Base-by-base conservation (phyloP, 1,284 basidiomycete genomes). In the Volvariella volvacea region DNA sequence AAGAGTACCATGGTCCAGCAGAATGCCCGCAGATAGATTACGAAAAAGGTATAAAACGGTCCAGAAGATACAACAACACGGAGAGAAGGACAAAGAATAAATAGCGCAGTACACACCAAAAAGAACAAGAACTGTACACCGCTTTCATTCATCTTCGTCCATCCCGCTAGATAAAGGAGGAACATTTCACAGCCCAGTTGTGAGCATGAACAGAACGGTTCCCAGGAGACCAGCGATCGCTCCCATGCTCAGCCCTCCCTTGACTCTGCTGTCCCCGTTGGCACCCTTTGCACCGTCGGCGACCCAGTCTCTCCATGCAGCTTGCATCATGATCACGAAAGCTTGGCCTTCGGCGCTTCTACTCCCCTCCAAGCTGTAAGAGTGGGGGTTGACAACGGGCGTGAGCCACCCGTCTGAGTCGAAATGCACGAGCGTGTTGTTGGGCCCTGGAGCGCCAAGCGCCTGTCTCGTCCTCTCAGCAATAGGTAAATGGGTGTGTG, bases 281-380 rank as follows among this genome's bases (percentile, higher is more conserved):
- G 61, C 65, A 10, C 79, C 80, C 31, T 64, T 60, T 10, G 68
- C 63, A 1, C 83, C 81, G 31, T 58, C 62, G 1, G 55, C 62
- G 2, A 75, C 69, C 83, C 84, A 90, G 46, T 88, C 85, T 40
- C 70, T 66, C 67, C 80, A 84, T 12, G 83, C 83, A 0, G 83
- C 76, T 55, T 88, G 74, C 57, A 89, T 70, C 52, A 81, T 65
- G 1, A 91, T 56, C 1, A 85, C 70, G 53, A 91, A 91, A n/a
- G 80, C 83, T 61, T 90, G 74, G 0, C 65, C 70, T 50, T 82
- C 79, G 0, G 78, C 64, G 44, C 78, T 82, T 10, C 74, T 30
- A 3, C 60, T 51, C 0, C 80, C 81, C 51, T 76, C 54, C 2
- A 57, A 32, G 0, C 64, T 59, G 52, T 75, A 87, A 1, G 67